Evolutionary conservation across 805 yeast species (phyloP).

Genomic region (Suhomyces sp.): DNA sequence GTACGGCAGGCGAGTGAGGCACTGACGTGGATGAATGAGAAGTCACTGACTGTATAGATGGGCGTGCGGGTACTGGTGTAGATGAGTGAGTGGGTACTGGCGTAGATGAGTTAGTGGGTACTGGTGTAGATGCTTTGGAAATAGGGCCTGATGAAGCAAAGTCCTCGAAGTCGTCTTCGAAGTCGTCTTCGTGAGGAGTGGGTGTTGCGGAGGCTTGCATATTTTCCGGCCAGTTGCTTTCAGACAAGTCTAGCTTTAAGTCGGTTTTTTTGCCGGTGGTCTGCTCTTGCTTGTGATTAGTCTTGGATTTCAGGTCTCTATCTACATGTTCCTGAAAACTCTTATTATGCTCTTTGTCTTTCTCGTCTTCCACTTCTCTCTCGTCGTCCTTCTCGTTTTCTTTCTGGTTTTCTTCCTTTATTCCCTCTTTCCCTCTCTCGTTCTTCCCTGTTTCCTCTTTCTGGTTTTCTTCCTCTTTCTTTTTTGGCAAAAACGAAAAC

Average conservation of each 20-base stretch:
- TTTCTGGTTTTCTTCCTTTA: not conserved
- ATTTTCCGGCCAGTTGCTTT: not conserved
- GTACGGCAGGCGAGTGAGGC: not conserved
- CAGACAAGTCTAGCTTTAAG: not conserved
- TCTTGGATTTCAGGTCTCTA: not conserved
- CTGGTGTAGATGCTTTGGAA: not conserved
- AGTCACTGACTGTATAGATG: not conserved
- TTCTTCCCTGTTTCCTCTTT: not conserved
- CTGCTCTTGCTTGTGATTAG: not conserved
- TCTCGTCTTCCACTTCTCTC: not conserved
- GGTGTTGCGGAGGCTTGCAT: not conserved
- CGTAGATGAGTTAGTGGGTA: no score
- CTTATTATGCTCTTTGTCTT: not conserved
- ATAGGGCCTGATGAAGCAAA: constrained; percentile 15
- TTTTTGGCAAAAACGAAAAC: constrained; percentile 20
- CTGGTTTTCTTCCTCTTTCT: not conserved
- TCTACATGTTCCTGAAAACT: not conserved
- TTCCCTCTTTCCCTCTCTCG: not conserved
- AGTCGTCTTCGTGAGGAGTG: not conserved
- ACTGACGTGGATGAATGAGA: not conserved
- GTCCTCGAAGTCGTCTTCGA: constrained; percentile 21
- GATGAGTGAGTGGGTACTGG: not conserved
- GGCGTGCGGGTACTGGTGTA: not conserved
- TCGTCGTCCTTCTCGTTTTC: not conserved
- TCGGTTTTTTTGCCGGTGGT: not conserved